A percentile compares a stretch with the other conserved stretches of the same genome.
phyloP scores from a whole-genome alignment of 2,329 filamentous ascomycete species.

The Lasiodiplodia gonubiensis region DNA sequence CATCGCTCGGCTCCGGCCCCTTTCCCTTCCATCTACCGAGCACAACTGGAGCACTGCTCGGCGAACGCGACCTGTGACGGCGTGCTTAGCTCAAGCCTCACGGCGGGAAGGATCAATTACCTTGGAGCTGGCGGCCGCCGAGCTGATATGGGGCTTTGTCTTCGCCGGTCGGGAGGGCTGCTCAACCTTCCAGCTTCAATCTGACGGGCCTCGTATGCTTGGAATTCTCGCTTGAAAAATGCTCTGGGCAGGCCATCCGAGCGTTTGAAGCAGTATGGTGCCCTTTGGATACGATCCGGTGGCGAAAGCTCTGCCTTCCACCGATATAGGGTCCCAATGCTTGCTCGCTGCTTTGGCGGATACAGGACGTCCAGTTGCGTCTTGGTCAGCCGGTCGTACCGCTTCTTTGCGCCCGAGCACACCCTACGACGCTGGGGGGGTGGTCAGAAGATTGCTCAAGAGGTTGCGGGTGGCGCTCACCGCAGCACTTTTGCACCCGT shows the following conservation, averaged over 20 bases:
- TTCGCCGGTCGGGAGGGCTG: too few relatives aligned
- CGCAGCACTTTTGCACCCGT: not conserved
- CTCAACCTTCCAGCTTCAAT: not conserved
- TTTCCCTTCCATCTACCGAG: conserved; percentile 5
- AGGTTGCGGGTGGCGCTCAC: not conserved
- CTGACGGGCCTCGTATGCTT: not conserved
- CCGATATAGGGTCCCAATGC: not conserved
- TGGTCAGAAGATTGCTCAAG: not conserved
- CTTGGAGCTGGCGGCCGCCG: not conserved
- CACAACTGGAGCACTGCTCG: not conserved
- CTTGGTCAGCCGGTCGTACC: not conserved
- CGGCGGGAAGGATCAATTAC: not conserved
- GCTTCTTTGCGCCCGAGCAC: too few relatives aligned
- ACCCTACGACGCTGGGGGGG: not conserved
- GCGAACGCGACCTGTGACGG: not conserved
- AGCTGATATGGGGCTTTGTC: not conserved
- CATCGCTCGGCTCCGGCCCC: not conserved
- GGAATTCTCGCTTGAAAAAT: not conserved
- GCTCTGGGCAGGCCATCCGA: not conserved
- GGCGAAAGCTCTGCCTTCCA: not conserved
- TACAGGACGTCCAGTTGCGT: not conserved
- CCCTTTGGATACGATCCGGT: not conserved
- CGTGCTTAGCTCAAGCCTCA: not conserved
- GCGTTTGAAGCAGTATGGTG: conserved; percentile 7
- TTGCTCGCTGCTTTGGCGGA: not conserved